These are phyloP conservation scores for Phytophthora fragariae DNA, from an alignment of 352 stramenopile species.

Conservation along the genomic window DNA sequence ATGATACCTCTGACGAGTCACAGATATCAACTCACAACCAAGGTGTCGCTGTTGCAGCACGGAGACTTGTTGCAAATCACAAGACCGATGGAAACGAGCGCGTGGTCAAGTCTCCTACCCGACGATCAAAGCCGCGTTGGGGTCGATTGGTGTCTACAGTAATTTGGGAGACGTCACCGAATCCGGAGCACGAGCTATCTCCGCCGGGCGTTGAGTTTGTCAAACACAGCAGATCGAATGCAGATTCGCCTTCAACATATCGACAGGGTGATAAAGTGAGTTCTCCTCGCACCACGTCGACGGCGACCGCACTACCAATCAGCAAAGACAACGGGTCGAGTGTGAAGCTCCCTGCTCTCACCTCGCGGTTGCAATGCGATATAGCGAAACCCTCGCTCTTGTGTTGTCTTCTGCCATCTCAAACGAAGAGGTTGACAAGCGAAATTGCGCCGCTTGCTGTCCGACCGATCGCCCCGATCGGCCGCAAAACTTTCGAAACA, in stretches of 20 bases:
- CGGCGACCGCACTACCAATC: neutral
- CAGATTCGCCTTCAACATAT: neutral
- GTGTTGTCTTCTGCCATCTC: constrained; percentile 42
- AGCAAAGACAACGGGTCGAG: constrained; percentile 2
- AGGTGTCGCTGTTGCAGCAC: constrained; percentile 18
- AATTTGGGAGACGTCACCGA: constrained; percentile 18
- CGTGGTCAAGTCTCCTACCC: constrained; percentile 4
- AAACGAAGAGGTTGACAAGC: constrained; percentile 16
- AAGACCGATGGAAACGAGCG: constrained; percentile 1
- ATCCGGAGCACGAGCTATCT: neutral
- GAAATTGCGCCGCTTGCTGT: neutral
- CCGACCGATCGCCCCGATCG: neutral
- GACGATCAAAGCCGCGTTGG: constrained; percentile 18
- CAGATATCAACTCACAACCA: neutral
- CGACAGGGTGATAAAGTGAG: constrained; percentile 9
- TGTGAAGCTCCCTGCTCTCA: constrained; percentile 7
- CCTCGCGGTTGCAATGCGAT: neutral
- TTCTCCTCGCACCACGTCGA: constrained; percentile 4
- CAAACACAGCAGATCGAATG: constrained; percentile 6
- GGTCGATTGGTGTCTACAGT: constrained; percentile 17
- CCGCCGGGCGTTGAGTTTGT: constrained; percentile 33
- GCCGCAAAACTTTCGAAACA: constrained; percentile 1
- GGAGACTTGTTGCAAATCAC: constrained; percentile 25
- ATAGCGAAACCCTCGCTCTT: constrained; percentile 16
- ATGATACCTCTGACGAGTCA: neutral